Conservation (phyloP, 495 filamentous ascomycete species). For the Xylaria venustula region DNA sequence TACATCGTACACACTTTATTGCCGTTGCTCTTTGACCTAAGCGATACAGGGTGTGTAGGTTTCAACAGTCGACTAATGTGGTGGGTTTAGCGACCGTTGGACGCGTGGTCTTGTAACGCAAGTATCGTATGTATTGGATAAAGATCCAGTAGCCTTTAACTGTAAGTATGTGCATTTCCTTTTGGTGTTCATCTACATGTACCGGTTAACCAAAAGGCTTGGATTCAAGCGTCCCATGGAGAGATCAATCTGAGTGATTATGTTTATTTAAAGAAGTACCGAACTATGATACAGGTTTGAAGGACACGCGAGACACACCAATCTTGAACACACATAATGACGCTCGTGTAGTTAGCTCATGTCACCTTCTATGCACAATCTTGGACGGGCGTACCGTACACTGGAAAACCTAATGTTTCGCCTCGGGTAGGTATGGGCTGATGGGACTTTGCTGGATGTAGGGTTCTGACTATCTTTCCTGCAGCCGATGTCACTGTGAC, state of each 20-base stretch:
- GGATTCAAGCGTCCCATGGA: too few species aligned
- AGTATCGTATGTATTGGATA: not conserved
- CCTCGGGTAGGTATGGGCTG: not conserved
- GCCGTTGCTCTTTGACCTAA: not conserved
- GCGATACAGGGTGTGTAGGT: not conserved
- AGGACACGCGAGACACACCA: conserved; percentile 8
- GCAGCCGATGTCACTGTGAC: not conserved
- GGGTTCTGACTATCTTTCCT: not conserved
- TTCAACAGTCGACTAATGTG: conserved; percentile 2
- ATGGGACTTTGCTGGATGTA: too few species aligned
- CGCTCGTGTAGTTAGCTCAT: not conserved
- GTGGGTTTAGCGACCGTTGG: conserved; percentile 5
- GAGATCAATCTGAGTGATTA: conserved; percentile 5
- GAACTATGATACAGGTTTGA: conserved; percentile 9
- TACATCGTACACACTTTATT: too few species aligned
- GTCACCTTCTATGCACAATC: conserved; percentile 3
- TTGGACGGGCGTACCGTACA: not conserved
- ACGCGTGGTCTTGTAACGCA: conserved; percentile 1
- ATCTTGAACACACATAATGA: conserved; percentile 14
- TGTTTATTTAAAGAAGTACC: too few species aligned
- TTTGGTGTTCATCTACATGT: too few species aligned
- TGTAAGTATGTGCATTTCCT: too few species aligned
- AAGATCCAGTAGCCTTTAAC: too few species aligned
- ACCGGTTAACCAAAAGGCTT: too few species aligned
- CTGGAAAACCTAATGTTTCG: conserved; percentile 1